Evolutionary conservation across 768 basidiomycete genomes (phyloP).

Genomic region (Multifurca ochricompacta): DNA sequence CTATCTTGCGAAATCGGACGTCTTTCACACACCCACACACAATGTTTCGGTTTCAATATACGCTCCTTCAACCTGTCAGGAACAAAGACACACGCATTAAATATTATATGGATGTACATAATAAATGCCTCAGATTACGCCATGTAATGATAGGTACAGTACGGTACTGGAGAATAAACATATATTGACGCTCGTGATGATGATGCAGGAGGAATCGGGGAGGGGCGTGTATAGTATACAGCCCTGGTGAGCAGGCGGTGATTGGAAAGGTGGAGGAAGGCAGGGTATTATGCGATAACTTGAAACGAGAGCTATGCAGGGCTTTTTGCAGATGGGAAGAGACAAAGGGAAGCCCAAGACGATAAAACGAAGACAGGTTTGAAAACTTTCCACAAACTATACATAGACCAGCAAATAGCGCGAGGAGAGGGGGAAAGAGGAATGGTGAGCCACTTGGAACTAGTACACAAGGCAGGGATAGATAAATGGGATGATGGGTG

Average conservation of each 20-base stretch:
- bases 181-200: conserved; percentile 11
- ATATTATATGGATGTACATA: conserved; percentile 15
- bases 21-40: too few species aligned
- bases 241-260: background rate
- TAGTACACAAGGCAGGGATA: too few species aligned
- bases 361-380: background rate
- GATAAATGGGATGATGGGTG: background rate
- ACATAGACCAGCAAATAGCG: conserved; percentile 4
- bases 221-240: background rate
- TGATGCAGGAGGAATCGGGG: background rate
- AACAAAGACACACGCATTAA: background rate
- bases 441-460: background rate
- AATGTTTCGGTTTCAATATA: too few species aligned
- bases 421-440: background rate
- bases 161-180: conserved; percentile 15
- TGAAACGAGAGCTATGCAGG: background rate
- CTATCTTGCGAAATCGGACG: too few species aligned
- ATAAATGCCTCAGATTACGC: conserved; percentile 13
- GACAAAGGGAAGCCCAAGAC: background rate
- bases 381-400: background rate
- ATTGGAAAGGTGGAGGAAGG: background rate
- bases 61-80: background rate
- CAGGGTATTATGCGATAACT: conserved; percentile 5
- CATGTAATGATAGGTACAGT: conserved; percentile 16
- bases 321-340: background rate